Conservation (phyloP, 2,329 filamentous ascomycete species). For the Xylariaceae sp. region DNA sequence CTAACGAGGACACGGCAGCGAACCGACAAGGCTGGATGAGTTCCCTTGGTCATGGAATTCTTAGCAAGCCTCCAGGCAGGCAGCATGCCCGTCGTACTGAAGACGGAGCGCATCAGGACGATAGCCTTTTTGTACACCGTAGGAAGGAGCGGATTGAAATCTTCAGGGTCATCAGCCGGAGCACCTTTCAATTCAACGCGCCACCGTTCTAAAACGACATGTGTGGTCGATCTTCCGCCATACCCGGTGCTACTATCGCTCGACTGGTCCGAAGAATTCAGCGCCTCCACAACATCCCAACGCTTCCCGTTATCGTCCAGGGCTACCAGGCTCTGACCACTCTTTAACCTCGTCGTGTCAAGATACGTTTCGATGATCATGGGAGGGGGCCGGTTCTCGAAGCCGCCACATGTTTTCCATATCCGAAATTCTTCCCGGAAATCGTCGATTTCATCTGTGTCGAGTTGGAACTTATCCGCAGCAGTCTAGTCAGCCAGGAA, state of each 20-base stretch:
- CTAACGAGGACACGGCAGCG: constrained; percentile 73
- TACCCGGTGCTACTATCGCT: constrained; percentile 41
- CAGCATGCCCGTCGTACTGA: constrained; percentile 72
- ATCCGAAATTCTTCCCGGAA: constrained; percentile 73
- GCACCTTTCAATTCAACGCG: constrained; percentile 70
- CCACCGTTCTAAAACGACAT: constrained; percentile 89
- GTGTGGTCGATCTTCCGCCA: constrained; percentile 48
- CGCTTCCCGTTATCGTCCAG: constrained; percentile 85
- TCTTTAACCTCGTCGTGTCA: constrained; percentile 70
- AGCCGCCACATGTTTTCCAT: constrained; percentile 77
- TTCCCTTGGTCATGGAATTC: constrained; percentile 66
- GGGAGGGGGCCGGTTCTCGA: constrained; percentile 71
- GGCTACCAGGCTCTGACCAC: constrained; percentile 81
- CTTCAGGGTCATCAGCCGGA: constrained; percentile 42
- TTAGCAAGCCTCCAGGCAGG: constrained; percentile 81
- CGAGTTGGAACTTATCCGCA: constrained; percentile 89
- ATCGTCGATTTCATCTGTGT: constrained; percentile 86
- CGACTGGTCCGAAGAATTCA: constrained; percentile 58
- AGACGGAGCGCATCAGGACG: constrained; percentile 86
- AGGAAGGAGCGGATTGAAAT: constrained; percentile 63
- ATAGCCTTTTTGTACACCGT: constrained; percentile 97
- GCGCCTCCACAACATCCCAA: constrained; percentile 83
- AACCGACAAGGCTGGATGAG: constrained; percentile 62
- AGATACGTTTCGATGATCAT: constrained; percentile 88
- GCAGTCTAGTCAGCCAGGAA: constrained; percentile 15